Conservation (phyloP, 2,329 filamentous ascomycete genomes). For the Nemania bipapillata region DNA sequence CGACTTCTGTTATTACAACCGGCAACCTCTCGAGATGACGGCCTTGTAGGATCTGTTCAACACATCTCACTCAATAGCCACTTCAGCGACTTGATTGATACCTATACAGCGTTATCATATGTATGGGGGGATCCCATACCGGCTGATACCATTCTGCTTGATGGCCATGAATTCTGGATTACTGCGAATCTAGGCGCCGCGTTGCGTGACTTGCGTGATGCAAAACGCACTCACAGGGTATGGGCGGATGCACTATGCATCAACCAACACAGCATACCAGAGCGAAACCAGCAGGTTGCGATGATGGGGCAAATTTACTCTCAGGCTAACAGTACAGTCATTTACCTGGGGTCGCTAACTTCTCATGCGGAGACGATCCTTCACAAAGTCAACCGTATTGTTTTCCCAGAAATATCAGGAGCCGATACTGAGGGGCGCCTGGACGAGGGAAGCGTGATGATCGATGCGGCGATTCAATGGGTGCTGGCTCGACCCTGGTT, state of each 20-base stretch:
- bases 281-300: conserved; percentile 31
- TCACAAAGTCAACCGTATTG: neutral
- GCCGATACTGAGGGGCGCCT: neutral
- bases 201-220: conserved; percentile 13
- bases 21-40: neutral
- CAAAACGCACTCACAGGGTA: neutral
- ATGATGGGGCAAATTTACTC: conserved; percentile 30
- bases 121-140: conserved; percentile 2
- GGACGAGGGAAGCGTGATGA: neutral
- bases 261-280: conserved; percentile 20
- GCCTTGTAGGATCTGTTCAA: neutral
- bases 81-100: neutral
- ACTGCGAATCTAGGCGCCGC: conserved; percentile 3
- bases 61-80: neutral
- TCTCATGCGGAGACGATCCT: neutral
- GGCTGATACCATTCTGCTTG: neutral
- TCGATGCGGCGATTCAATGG: neutral
- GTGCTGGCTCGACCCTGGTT: conserved; percentile 30
- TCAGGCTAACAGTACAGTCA: conserved; percentile 23
- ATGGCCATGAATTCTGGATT: neutral
- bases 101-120: conserved; percentile 18
- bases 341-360: conserved; percentile 21
- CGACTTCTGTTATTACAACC: conserved; percentile 1
- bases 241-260: conserved; percentile 32
- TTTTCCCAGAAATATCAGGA: neutral